Evolutionary conservation across 2,329 filamentous ascomycete species (phyloP), one percentile per base, ranked within the genome.

Genomic region (Fusarium tjaetaba): DNA sequence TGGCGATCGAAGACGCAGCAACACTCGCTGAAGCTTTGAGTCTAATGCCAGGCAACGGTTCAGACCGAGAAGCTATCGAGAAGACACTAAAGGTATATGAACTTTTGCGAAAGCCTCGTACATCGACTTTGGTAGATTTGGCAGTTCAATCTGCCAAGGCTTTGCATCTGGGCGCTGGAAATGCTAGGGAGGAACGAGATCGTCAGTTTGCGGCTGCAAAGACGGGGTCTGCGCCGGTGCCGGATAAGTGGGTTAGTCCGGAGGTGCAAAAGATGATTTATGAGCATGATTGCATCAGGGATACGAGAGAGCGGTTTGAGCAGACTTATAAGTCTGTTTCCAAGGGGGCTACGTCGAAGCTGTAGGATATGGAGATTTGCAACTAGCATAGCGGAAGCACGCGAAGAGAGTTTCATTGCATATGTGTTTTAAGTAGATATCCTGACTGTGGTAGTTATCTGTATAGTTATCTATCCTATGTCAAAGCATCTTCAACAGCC

Each of bases 221-320:
- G 52, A 64, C 9, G 4, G n/a, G 24, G 2, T 32, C 26, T 5
- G 36, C 43, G 7, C 55, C 68, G 3, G 24, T 72, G 16, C 70
- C 70, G 5, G 70, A 72, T 34, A 72, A 58, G 11, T 72, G 70
- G 70, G 70, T 65, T 5, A 72, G 68, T 14, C 70, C 70, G 2
- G 70, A 72, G 34, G 36, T 72, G 6, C 70, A 72, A 39, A 51
- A 72, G 34, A 72, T 72, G 68, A 65, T 72, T 24, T 68, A 67
- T 20, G 49, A 60, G 32, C 52, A 71, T 16, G 69, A 72, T n/a
- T 58, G 55, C 3, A n/a, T 46, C 18, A 43, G 34, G 22, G 67
- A 71, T 41, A 41, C 56, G 1, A 36, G 43, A 2, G 36, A 62
- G 3, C 15, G 69, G n/a, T 71, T 71, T 15, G 13, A 18, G 22